Percentiles rank a stretch among this genome's conserved stretches.
Conservation (phyloP, 257 asterid species). For the Capsicum chinense region DNA sequence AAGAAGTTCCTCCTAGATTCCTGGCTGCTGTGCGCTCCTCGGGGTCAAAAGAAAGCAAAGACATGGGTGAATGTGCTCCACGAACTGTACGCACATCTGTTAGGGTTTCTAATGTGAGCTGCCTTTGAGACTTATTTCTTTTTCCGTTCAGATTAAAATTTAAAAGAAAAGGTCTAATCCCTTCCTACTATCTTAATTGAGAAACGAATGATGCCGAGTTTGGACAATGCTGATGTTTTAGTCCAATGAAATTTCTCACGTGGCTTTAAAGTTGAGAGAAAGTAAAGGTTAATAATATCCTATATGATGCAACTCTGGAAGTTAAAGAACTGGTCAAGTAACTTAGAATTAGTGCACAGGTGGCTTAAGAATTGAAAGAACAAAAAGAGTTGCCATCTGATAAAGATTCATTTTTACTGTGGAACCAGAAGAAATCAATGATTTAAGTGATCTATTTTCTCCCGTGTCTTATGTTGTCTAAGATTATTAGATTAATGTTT, state of each 20-base stretch:
- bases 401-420: slow-evolving; percentile 1
- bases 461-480: not conserved
- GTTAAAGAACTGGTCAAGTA: not conserved
- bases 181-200: not conserved
- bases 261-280: slow-evolving; percentile 7
- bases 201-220: not conserved
- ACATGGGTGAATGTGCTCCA: slow-evolving; percentile 75
- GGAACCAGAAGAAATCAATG: not conserved
- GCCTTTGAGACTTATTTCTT: slow-evolving; percentile 8
- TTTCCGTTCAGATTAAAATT: not conserved
- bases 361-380: slow-evolving; percentile 20
- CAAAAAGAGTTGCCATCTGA: not conserved
- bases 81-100: slow-evolving; percentile 83
- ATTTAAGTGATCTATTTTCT: slow-evolving; percentile 21
- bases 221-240: slow-evolving; percentile 1
- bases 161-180: not conserved
- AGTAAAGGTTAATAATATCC: not conserved
- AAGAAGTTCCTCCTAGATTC: slow-evolving; percentile 70
- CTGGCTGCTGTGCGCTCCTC: slow-evolving; percentile 56
- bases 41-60: slow-evolving; percentile 66
- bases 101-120: slow-evolving; percentile 86
- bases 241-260: not conserved
- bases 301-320: not conserved
- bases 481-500: slow-evolving; percentile 19
- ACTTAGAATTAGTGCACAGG: not conserved